Evolutionary conservation across 352 stramenopile genomes (phyloP), one percentile per base, ranked within the genome.

Genomic region (Globisporangium iwayamae): DNA sequence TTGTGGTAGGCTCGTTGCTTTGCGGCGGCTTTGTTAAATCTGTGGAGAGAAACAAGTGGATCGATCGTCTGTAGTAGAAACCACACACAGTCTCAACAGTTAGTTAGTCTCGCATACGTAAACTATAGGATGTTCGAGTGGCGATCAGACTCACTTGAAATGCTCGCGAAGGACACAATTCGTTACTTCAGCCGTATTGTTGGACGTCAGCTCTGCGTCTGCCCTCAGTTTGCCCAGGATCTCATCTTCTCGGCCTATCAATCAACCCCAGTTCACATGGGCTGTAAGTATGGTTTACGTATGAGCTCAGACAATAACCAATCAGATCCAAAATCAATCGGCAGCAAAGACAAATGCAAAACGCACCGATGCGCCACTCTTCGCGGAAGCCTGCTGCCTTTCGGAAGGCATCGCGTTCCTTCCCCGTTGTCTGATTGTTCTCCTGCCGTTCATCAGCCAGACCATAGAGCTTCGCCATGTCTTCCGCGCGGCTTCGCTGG

Each of bases 301-400:
- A 36, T 36, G 32, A 36, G 32, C 32, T 36, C 32, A 36, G 9
- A 36, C 32, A 36, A 36, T 36, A 36, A 0, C 4, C 32, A 36
- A 2, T 9, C 32, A 36, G 32, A 36, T 36, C 4, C 32, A 36
- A 36, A 36, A 9, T 9, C 32, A 36, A 36, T 36, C 32, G 7
- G 7, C 32, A 36, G 32, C 32, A 36, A 36, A 36, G 32, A 8
- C 32, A 36, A 36, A 41, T 28, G 13, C 18, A 11, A 1, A 43
- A 53, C 67, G 36, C 60, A 78, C 73, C 69, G 45, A 69, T 65
- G 3, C 74, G 72, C 75, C 75, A 83, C 54, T 83, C 70, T 63
- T 83, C 75, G 43, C 75, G 67, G 46, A 74, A 80, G 1, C 56
- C 34, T 1, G 58, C 66, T 6, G 64, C 56, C 36, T 60, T 34